Conservation (phyloP, 1,284 basidiomycete species). For the Singerocomus inundabilis region DNA sequence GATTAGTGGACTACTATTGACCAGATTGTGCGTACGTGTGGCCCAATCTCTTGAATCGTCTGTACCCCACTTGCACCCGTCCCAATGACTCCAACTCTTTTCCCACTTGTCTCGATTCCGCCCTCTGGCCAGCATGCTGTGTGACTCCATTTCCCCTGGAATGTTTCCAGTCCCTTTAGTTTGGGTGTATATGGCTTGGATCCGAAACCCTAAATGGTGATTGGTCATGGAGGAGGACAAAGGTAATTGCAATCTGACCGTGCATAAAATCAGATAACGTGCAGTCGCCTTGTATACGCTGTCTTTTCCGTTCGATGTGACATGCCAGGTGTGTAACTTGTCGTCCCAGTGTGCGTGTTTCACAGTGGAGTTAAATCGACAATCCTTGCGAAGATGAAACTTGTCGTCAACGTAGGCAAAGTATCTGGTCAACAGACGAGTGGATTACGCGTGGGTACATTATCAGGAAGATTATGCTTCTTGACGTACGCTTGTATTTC, state of each 20-base stretch:
- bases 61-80: slow-evolving; percentile 22
- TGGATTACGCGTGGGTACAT: background rate
- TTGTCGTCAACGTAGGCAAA: slow-evolving; percentile 17
- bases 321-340: slow-evolving; percentile 10
- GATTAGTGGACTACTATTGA: background rate
- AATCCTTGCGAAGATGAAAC: slow-evolving; percentile 16
- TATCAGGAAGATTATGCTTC: background rate
- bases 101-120: slow-evolving; percentile 15
- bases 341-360: slow-evolving; percentile 18
- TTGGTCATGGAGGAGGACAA: background rate
- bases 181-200: slow-evolving; percentile 19
- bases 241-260: background rate
- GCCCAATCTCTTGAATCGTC: slow-evolving; percentile 15
- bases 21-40: slow-evolving; percentile 3
- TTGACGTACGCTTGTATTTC: slow-evolving; percentile 11
- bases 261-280: slow-evolving; percentile 19
- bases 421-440: slow-evolving; percentile 2
- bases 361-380: slow-evolving; percentile 14
- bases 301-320: slow-evolving; percentile 12
- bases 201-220: slow-evolving; percentile 2
- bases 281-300: slow-evolving; percentile 11
- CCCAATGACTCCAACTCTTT: slow-evolving; percentile 20
- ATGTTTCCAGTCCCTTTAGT: slow-evolving; percentile 13
- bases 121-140: slow-evolving; percentile 17
- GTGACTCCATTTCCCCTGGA: slow-evolving; percentile 10